Percentiles rank a stretch among this genome's conserved stretches.
Conservation (phyloP, 1,284 basidiomycete genomes). For the Trametes polyzona region DNA sequence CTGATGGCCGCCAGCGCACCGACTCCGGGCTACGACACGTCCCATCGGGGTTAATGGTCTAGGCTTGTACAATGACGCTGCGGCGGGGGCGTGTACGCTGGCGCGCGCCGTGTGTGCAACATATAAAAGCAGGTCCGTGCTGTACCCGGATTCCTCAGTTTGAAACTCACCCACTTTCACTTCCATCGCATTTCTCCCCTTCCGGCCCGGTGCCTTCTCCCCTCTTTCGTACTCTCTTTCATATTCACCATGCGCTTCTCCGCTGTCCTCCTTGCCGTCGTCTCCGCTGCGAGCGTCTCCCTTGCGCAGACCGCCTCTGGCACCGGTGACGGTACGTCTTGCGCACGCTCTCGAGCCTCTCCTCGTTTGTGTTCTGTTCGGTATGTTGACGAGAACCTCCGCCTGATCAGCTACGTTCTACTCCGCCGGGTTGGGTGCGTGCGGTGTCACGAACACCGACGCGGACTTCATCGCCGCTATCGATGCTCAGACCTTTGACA, state of each 20-base stretch:
- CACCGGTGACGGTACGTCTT: conserved; percentile 11
- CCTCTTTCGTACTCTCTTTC: background rate
- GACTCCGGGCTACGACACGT: background rate
- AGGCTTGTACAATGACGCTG: background rate
- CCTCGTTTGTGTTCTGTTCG: background rate
- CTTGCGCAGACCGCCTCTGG: conserved; percentile 10
- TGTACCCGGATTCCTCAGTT: conserved; percentile 4
- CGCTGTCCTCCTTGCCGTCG: conserved; percentile 10
- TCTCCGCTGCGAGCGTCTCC: conserved; percentile 16
- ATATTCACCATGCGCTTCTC: background rate
- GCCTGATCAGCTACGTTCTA: conserved; percentile 23
- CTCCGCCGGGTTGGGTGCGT: conserved; percentile 23
- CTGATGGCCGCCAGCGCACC: conserved; percentile 1
- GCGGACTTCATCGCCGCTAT: conserved; percentile 27
- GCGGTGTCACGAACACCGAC: conserved; percentile 25
- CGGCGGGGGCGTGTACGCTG: background rate
- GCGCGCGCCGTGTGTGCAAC: background rate
- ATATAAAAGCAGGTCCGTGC: conserved; percentile 1
- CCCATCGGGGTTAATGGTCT: background rate
- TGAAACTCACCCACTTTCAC: conserved; percentile 17
- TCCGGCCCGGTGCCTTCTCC: conserved; percentile 22
- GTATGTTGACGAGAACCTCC: background rate
- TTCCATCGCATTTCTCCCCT: conserved; percentile 12
- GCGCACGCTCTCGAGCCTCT: background rate
- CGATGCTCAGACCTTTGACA: conserved; percentile 16